Conservation (phyloP, 345 rosid species). For the Rhizophora mangle region DNA sequence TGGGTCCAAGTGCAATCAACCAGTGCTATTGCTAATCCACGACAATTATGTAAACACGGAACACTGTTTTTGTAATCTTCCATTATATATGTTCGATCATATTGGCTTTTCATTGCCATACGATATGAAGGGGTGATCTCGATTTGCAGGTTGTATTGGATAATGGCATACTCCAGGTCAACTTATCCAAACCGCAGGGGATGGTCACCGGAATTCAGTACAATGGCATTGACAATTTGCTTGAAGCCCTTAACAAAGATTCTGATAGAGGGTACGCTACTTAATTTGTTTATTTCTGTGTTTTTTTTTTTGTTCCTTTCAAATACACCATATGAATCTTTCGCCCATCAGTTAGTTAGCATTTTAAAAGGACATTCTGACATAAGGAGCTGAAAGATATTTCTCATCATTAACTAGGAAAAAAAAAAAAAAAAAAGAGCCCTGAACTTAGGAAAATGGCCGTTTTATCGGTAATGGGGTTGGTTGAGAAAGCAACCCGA, state of each 20-base stretch:
- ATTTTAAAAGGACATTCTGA: too few species aligned
- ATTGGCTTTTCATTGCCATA: neutral
- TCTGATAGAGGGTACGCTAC: slow-evolving; percentile 16
- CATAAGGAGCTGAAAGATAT: too few species aligned
- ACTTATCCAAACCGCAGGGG: slow-evolving; percentile 13
- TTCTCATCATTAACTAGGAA: too few species aligned
- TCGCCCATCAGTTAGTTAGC: too few species aligned
- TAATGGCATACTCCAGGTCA: slow-evolving; percentile 19
- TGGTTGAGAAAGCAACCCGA: neutral
- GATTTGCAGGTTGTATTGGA: slow-evolving; percentile 21
- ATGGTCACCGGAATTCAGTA: slow-evolving; percentile 22
- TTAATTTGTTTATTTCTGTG: neutral
- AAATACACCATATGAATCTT: too few species aligned
- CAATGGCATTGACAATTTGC: slow-evolving; percentile 21
- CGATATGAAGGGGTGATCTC: neutral
- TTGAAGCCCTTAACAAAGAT: slow-evolving; percentile 11
- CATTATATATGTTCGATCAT: neutral
- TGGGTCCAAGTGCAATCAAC: neutral
- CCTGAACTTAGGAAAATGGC: neutral
- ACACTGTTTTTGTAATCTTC: neutral
- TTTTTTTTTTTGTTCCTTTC: too few species aligned
- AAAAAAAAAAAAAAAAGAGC: too few species aligned
- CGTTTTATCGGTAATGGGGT: neutral
- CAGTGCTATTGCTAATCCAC: slow-evolving; percentile 10
- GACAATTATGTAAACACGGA: slow-evolving; percentile 7